These are phyloP conservation scores for Pseudisothecium myosuroides DNA, from an alignment of 225 moss, liverwort and hornwort genomes.

Conservation along the genomic window DNA sequence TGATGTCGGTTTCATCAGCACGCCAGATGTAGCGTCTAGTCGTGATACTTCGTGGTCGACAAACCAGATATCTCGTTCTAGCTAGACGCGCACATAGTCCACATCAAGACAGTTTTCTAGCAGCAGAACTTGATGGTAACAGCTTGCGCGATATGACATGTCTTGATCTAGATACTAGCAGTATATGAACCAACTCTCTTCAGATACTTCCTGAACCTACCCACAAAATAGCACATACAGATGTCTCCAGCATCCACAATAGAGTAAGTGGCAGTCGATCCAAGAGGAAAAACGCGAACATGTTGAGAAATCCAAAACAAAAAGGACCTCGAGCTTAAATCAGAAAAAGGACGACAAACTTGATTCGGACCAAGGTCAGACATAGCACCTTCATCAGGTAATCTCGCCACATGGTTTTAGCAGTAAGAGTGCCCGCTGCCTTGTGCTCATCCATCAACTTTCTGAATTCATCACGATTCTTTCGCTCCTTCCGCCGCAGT, in stretches of 20 bases:
- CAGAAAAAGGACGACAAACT: background rate
- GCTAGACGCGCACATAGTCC: background rate
- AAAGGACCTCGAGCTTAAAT: background rate
- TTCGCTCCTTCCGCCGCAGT: constrained; percentile 90
- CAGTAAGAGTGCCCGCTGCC: constrained; percentile 54
- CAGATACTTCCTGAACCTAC: background rate
- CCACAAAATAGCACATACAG: background rate
- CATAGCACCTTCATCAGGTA: constrained; percentile 61
- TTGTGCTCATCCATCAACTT: constrained; percentile 94
- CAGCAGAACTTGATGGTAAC: background rate
- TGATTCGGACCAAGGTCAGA: background rate
- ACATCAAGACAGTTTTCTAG: background rate
- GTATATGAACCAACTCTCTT: background rate
- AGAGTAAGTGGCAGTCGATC: background rate
- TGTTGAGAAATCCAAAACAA: background rate
- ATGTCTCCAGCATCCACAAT: background rate
- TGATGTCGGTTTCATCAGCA: background rate
- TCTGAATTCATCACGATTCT: constrained; percentile 92
- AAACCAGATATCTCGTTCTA: background rate
- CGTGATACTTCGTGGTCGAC: background rate
- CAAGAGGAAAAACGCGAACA: background rate
- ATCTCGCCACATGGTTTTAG: constrained; percentile 87
- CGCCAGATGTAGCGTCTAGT: background rate
- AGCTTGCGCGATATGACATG: background rate
- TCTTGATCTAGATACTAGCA: background rate